phyloP scores from a whole-genome alignment of 345 rosid genomes.

The Firmiana major region DNA sequence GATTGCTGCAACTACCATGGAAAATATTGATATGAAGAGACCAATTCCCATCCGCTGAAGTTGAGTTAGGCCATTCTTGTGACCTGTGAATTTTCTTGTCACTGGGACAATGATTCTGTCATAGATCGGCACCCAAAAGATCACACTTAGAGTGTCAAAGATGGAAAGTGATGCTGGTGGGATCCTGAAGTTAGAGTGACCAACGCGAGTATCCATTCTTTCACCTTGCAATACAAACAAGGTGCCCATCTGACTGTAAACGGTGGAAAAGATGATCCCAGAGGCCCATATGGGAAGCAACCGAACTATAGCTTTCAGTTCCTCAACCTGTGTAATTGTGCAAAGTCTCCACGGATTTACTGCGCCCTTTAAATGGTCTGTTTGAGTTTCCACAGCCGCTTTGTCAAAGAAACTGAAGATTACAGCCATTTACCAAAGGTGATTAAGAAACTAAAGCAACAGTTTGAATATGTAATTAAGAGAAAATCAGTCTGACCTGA shows the following conservation, averaged over 20 bases:
- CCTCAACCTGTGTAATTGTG: conserved; percentile 75
- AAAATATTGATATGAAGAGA: not conserved
- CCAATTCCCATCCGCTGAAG: conserved; percentile 10
- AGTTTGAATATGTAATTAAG: not conserved
- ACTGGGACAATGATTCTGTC: conserved; percentile 6
- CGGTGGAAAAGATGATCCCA: conserved; percentile 57
- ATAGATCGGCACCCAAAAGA: conserved; percentile 11
- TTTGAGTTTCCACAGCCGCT: conserved; percentile 52
- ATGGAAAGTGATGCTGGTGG: conserved; percentile 8
- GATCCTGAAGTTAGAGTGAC: not conserved
- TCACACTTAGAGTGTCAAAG: conserved; percentile 4
- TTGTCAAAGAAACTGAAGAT: conserved; percentile 59
- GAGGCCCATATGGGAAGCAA: conserved; percentile 71
- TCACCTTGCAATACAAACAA: conserved; percentile 65
- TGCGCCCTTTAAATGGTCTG: conserved; percentile 28
- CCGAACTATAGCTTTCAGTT: conserved; percentile 59
- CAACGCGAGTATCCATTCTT: conserved; percentile 39
- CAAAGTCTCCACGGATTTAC: conserved; percentile 50
- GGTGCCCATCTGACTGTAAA: conserved; percentile 61
- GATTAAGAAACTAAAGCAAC: not conserved
- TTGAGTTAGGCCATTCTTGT: conserved; percentile 9
- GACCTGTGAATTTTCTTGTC: conserved; percentile 7
- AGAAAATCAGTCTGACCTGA: conserved; percentile 25
- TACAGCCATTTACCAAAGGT: not conserved
- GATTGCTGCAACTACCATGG: not conserved